phyloP scores from a whole-genome alignment of 176 grass and related monocot genomes.

The Triticum timopheevii region DNA sequence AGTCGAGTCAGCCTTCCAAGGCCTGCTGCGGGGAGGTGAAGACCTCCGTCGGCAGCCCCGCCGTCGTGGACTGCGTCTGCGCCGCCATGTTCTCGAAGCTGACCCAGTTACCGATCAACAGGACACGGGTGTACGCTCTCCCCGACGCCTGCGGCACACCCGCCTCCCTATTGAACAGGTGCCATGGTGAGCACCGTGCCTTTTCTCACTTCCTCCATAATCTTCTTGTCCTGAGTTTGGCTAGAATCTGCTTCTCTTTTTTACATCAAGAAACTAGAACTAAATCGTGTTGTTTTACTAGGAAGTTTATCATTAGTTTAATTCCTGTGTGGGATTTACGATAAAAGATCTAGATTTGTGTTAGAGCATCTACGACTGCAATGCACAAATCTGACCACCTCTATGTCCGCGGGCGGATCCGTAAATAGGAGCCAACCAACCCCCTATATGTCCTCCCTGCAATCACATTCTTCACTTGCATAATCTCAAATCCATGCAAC shows the following conservation, averaged over 20 bases:
- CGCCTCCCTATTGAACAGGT: conserved; percentile 27
- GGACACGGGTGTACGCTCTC: conserved; percentile 30
- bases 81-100: not conserved
- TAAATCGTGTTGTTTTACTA: not conserved
- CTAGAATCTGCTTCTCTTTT: not conserved
- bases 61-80: conserved; percentile 46
- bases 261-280: not conserved
- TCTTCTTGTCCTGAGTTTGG: not conserved
- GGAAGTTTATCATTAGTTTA: not conserved
- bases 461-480: too few relatives aligned
- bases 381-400: too few relatives aligned
- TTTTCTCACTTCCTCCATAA: not conserved
- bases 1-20: not conserved
- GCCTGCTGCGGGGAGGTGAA: conserved; percentile 44
- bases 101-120: conserved; percentile 7
- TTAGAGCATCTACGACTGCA: not conserved
- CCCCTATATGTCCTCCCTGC: too few relatives aligned
- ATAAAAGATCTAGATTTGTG: not conserved
- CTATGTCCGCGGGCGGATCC: too few relatives aligned
- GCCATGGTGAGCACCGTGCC: conserved; percentile 20
- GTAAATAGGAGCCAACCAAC: too few relatives aligned
- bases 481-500: too few relatives aligned
- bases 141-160: conserved; percentile 35
- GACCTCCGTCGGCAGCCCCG: conserved; percentile 17
- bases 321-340: not conserved